phyloP scores from a whole-genome alignment of 2,329 filamentous ascomycete genomes.

The Harringtonia lauricola region DNA sequence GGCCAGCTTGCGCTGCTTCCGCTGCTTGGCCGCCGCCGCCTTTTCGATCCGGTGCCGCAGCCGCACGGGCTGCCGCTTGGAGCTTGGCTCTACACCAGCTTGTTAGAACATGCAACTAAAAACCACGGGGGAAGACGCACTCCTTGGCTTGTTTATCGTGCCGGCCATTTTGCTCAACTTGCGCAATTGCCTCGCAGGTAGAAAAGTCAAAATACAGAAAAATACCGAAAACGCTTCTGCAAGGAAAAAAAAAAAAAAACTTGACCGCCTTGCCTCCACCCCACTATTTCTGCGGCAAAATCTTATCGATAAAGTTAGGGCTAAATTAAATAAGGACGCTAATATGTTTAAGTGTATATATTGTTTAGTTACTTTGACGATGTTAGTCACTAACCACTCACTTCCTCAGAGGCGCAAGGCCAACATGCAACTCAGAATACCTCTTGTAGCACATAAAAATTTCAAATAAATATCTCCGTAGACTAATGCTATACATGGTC shows the following conservation, averaged over 20 bases:
- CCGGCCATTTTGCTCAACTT: conserved; percentile 37
- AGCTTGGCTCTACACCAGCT: conserved; percentile 66
- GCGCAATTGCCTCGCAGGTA: neutral
- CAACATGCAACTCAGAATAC: too few relatives aligned
- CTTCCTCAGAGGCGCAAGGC: too few relatives aligned
- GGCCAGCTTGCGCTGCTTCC: conserved; percentile 75
- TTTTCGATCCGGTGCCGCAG: conserved; percentile 96
- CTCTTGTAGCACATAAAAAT: too few relatives aligned
- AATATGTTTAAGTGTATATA: too few relatives aligned
- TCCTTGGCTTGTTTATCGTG: conserved; percentile 43
- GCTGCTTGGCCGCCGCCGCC: conserved; percentile 78
- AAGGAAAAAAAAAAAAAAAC: conserved; percentile 8
- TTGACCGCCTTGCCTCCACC: conserved; percentile 13
- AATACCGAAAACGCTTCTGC: neutral
- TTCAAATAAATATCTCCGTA: too few relatives aligned
- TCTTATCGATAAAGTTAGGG: conserved; percentile 11
- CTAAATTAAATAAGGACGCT: too few relatives aligned
- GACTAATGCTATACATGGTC: too few relatives aligned
- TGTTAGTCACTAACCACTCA: too few relatives aligned
- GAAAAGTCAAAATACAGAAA: too few relatives aligned
- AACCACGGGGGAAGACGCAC: conserved; percentile 21
- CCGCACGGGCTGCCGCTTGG: conserved; percentile 82
- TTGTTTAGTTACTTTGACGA: neutral
- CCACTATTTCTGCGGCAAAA: conserved; percentile 9
- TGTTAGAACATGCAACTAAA: too few relatives aligned